phyloP scores from a whole-genome alignment of 208 protist species.

The Sergeia podlipaevii region DNA sequence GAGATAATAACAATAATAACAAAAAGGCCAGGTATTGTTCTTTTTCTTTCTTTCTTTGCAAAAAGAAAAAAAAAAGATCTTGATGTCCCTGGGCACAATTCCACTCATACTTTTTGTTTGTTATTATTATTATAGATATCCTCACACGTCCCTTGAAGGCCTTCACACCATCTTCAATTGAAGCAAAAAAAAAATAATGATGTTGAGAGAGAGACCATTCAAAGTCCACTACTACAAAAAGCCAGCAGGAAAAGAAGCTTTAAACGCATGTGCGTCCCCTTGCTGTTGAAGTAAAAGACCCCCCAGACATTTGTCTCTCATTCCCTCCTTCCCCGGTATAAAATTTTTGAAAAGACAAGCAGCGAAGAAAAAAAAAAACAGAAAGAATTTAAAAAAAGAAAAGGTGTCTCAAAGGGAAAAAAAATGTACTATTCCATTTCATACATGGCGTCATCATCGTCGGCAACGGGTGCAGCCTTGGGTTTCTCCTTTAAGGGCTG shows the following conservation, averaged over 20 bases:
- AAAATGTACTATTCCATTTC: constrained; percentile 70
- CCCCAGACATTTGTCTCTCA: too few relatives aligned
- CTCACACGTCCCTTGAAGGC: too few relatives aligned
- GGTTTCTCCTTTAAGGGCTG: constrained; percentile 37
- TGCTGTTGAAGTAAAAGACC: too few relatives aligned
- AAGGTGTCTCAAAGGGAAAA: background rate
- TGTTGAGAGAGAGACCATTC: constrained; percentile 10
- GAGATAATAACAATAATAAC: too few relatives aligned
- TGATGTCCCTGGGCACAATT: background rate
- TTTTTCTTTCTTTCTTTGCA: background rate
- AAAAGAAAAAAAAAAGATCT: background rate
- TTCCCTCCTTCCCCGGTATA: too few relatives aligned
- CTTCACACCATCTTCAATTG: too few relatives aligned
- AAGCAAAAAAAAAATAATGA: constrained; percentile 9
- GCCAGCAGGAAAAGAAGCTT: background rate
- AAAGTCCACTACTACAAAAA: constrained; percentile 1
- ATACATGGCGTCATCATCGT: constrained; percentile 70
- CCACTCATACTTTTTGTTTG: background rate
- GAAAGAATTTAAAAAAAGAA: background rate
- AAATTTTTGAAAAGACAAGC: constrained; percentile 9
- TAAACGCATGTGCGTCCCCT: too few relatives aligned
- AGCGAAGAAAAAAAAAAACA: constrained; percentile 2
- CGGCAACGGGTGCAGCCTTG: constrained; percentile 22
- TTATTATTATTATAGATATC: too few relatives aligned
- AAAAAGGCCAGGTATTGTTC: background rate